A percentile compares a stretch with the other conserved stretches of the same genome.
phyloP scores from a whole-genome alignment of 1,284 basidiomycete genomes.

The Apiotrichum gracile region DNA sequence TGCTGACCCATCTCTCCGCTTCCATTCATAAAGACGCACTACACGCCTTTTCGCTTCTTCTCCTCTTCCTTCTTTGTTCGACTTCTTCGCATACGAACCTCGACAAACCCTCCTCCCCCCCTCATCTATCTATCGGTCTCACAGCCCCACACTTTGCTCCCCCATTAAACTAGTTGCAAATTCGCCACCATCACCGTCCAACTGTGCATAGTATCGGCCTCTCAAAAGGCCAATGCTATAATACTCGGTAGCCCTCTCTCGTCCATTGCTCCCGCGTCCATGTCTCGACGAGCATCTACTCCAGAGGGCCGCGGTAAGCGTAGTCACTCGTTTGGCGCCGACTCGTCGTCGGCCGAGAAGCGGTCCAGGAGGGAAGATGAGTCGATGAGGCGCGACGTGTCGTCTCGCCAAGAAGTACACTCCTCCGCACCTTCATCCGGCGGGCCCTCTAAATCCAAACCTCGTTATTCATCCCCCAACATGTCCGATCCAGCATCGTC shows the following conservation, averaged over 20 bases:
- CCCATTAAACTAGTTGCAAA: neutral
- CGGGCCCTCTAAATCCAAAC: neutral
- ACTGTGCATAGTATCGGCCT: neutral
- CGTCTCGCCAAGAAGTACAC: neutral
- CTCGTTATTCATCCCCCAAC: neutral
- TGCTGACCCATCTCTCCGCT: too few relatives aligned
- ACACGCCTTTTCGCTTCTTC: too few relatives aligned
- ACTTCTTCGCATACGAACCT: neutral
- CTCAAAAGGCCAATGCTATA: conserved; percentile 6
- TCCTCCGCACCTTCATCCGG: neutral
- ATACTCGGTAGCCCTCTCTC: neutral
- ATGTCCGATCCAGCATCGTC: conserved; percentile 1
- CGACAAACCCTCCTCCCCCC: neutral
- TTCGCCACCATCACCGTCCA: conserved; percentile 1
- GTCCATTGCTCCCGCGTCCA: neutral
- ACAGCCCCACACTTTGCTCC: neutral
- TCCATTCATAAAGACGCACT: too few relatives aligned
- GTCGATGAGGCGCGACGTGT: neutral
- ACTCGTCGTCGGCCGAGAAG: conserved; percentile 3
- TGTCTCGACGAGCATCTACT: conserved; percentile 4
- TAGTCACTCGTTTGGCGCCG: conserved; percentile 8
- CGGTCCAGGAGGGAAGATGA: neutral
- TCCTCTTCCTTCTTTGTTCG: too few relatives aligned
- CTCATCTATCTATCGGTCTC: neutral
- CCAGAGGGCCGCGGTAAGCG: conserved; percentile 8